A percentile compares a stretch with the other conserved stretches of the same genome.
These are phyloP conservation scores for Colletotrichum scovillei DNA, from an alignment of 2,329 filamentous ascomycete genomes.

Conservation along the genomic window DNA sequence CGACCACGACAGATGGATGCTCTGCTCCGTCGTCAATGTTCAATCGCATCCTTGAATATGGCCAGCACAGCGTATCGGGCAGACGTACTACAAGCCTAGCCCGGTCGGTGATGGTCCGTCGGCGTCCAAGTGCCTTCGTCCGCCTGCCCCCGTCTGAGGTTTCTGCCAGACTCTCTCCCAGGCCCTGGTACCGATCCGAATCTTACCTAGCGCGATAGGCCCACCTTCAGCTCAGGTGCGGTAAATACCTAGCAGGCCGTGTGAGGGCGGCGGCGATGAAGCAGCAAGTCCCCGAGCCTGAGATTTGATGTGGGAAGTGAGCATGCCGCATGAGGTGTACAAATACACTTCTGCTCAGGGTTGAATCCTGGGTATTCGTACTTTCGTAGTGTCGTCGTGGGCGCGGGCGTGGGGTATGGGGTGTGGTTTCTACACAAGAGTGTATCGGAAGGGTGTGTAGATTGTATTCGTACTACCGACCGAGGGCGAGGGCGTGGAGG, in stretches of 20 bases:
- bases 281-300: neutral
- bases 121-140: neutral
- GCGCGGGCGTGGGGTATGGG: neutral
- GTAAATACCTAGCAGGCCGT: neutral
- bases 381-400: neutral
- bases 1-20: neutral
- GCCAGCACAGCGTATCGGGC: no score
- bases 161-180: neutral
- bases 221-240: neutral
- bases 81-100: neutral
- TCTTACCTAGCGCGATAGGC: neutral
- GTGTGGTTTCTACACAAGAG: neutral
- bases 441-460: neutral
- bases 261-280: neutral
- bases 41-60: neutral
- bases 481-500: neutral
- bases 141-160: neutral
- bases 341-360: neutral
- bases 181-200: neutral
- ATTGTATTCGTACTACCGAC: neutral
- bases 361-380: neutral
- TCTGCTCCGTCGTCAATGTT: neutral
- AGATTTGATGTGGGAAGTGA: neutral
- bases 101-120: neutral
- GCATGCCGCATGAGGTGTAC: neutral